Percentiles rank a stretch among this genome's conserved stretches.
phyloP scores from a whole-genome alignment of 805 yeast species.

The Zygosaccharomyces lentus region DNA sequence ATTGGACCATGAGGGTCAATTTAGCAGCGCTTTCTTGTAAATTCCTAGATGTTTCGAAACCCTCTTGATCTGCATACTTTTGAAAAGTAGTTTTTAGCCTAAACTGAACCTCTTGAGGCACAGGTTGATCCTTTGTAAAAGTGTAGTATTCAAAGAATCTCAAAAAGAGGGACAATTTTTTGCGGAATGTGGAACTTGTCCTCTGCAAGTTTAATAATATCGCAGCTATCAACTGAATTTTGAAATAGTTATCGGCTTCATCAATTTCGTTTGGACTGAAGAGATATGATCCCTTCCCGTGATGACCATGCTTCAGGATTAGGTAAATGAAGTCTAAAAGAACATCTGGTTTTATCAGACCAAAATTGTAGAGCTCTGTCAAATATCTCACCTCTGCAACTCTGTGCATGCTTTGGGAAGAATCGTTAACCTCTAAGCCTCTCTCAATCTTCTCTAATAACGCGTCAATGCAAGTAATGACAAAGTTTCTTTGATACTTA shows the following conservation, averaged over 20 bases:
- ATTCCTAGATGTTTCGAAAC: conserved; percentile 36
- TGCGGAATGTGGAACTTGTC: conserved; percentile 15
- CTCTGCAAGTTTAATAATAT: conserved; percentile 37
- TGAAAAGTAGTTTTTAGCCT: conserved; percentile 45
- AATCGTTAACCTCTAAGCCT: conserved; percentile 64
- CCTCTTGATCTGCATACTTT: conserved; percentile 26
- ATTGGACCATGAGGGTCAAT: conserved; percentile 24
- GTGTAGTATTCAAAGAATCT: conserved; percentile 68
- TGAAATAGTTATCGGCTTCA: conserved; percentile 62
- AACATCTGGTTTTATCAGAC: conserved; percentile 44
- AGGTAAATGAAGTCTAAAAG: conserved; percentile 51
- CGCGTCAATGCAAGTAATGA: conserved; percentile 52
- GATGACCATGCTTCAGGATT: conserved; percentile 63
- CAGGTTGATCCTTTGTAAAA: conserved; percentile 53
- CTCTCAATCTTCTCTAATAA: conserved; percentile 57
- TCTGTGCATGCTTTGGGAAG: conserved; percentile 53
- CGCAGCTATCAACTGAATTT: conserved; percentile 53
- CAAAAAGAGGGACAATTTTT: conserved; percentile 41
- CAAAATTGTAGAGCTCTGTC: conserved; percentile 49
- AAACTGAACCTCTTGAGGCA: conserved; percentile 61
- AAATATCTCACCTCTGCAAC: conserved; percentile 58
- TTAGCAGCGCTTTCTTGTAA: conserved; percentile 42
- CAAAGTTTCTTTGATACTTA: conserved; percentile 39
- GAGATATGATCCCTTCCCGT: conserved; percentile 51
- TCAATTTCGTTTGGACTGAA: conserved; percentile 46